Percentiles rank a stretch among this genome's conserved stretches.
These are phyloP conservation scores for Chenopodium berlandieri DNA, from an alignment of 148 eudicot species.

Conservation along the genomic window DNA sequence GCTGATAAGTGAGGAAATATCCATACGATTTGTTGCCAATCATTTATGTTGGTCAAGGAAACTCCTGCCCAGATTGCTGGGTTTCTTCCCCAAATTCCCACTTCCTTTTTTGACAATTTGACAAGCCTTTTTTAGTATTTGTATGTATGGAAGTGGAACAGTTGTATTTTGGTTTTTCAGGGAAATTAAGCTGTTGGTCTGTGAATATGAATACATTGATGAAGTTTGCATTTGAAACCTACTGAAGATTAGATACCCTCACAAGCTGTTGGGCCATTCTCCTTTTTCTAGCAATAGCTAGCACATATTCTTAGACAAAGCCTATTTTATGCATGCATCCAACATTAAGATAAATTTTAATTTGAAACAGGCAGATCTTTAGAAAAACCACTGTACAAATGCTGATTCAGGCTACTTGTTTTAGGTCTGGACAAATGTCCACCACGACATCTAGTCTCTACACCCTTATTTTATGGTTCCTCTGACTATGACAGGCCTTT, in stretches of 20 bases:
- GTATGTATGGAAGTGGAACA: neutral
- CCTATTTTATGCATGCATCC: neutral
- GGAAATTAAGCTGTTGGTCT: neutral
- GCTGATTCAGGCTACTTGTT: no score
- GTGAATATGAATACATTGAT: neutral
- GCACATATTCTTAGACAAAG: neutral
- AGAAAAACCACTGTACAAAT: no score
- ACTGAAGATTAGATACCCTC: no score
- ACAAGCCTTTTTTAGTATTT: neutral
- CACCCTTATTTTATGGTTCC: neutral
- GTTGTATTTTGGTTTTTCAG: no score
- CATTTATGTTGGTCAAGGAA: no score
- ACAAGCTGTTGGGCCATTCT: neutral
- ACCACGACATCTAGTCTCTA: neutral
- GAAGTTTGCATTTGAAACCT: neutral
- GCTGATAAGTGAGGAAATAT: no score
- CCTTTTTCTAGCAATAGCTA: neutral
- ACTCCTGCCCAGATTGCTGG: no score
- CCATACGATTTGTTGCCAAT: no score
- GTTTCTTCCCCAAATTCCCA: neutral
- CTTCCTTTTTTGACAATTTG: no score
- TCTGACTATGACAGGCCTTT: neutral
- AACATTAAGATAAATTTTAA: no score
- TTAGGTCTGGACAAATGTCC: neutral
- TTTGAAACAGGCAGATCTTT: no score